Conservation (phyloP, 768 basidiomycete species). For the Cytidiella melzeri region DNA sequence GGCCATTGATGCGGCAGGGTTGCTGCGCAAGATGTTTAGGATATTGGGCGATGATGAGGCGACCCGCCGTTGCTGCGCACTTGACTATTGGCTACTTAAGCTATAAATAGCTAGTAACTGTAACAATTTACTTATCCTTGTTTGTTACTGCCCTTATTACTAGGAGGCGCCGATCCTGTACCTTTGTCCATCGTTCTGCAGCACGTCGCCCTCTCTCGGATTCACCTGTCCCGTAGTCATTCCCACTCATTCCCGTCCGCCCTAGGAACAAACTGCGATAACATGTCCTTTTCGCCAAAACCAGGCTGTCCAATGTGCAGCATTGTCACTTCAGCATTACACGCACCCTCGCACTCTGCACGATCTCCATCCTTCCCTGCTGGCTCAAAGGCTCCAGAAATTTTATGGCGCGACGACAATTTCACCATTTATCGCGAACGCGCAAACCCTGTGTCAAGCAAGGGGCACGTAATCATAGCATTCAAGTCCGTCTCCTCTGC, state of each 20-base stretch:
- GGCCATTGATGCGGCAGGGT: conserved; percentile 6
- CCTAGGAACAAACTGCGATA: neutral
- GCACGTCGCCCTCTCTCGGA: conserved; percentile 10
- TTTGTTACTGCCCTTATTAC: too few species aligned
- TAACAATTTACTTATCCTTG: too few species aligned
- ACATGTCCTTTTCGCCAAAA: conserved; percentile 53
- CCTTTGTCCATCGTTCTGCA: too few species aligned
- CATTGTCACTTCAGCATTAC: conserved; percentile 54
- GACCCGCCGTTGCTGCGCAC: too few species aligned
- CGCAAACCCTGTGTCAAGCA: conserved; percentile 64
- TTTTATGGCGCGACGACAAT: conserved; percentile 73
- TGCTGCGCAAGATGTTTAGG: neutral
- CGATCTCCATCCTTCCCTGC: conserved; percentile 40
- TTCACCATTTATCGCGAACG: conserved; percentile 71
- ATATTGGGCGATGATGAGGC: neutral
- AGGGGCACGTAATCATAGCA: conserved; percentile 64
- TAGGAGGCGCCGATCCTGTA: too few species aligned
- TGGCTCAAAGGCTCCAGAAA: conserved; percentile 46
- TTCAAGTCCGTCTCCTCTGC: conserved; percentile 55
- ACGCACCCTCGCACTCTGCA: conserved; percentile 29
- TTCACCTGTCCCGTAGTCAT: neutral
- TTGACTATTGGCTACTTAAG: too few species aligned
- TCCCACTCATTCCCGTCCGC: neutral
- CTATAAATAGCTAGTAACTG: too few species aligned
- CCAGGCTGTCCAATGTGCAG: conserved; percentile 74